Percentiles rank a stretch among this genome's conserved stretches.
Conservation (phyloP, 176 grass and related monocot genomes). For the Poa annua region DNA sequence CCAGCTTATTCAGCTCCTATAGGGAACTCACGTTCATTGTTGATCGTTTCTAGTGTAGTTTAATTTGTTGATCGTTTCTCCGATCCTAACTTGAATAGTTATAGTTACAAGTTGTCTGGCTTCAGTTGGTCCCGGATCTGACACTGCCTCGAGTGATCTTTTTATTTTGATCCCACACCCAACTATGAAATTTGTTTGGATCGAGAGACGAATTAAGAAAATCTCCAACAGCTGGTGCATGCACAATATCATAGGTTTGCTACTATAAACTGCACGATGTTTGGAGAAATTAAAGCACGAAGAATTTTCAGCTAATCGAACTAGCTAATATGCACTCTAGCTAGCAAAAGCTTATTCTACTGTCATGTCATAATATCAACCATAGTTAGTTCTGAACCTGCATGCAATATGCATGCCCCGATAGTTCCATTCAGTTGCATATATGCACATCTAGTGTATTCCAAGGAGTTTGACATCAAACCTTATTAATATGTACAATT, state of each 20-base stretch:
- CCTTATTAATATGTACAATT: too few relatives aligned
- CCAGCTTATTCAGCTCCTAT: neutral
- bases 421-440: neutral
- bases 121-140: conserved; percentile 23
- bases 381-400: neutral
- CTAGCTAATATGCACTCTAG: neutral
- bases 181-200: conserved; percentile 9
- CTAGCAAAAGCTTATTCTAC: neutral
- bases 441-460: too few relatives aligned
- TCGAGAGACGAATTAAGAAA: neutral
- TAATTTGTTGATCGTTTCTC: neutral
- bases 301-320: neutral
- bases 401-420: conserved; percentile 22
- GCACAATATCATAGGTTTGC: neutral
- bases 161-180: neutral
- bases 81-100: neutral
- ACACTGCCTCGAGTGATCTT: neutral
- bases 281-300: too few relatives aligned
- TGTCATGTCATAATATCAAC: neutral
- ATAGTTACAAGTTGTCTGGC: neutral
- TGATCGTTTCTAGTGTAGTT: neutral
- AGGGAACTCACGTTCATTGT: neutral
- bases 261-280: neutral
- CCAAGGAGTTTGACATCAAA: too few relatives aligned
- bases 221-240: neutral